Conservation (phyloP, 2,329 filamentous ascomycete genomes). For the Beauveria sp. region DNA sequence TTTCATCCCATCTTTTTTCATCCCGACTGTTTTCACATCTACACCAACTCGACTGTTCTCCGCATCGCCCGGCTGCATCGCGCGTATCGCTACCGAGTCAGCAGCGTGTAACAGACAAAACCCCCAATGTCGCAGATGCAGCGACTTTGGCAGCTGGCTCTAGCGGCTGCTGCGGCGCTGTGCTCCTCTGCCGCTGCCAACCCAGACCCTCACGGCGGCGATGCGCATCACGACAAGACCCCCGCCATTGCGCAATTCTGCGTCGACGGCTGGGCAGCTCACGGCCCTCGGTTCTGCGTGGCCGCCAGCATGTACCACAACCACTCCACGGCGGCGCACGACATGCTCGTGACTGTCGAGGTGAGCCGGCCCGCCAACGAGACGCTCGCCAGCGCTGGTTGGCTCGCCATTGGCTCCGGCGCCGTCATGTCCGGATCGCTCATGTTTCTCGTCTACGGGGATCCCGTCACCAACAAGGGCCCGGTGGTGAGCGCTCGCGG, state of each 20-base stretch:
- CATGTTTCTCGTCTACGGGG: conserved; percentile 13
- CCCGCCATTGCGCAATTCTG: conserved; percentile 8
- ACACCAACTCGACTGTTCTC: background rate
- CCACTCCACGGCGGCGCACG: conserved; percentile 10
- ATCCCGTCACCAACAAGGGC: background rate
- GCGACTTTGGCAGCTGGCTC: background rate
- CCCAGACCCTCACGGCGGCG: background rate
- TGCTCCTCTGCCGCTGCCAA: background rate
- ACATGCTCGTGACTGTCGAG: conserved; percentile 11
- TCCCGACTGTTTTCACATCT: background rate
- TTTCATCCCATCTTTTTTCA: too few species aligned
- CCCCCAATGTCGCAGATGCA: background rate
- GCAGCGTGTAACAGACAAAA: background rate
- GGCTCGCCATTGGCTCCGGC: conserved; percentile 10
- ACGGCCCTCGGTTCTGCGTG: conserved; percentile 7
- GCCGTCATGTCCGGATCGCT: conserved; percentile 8
- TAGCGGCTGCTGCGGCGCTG: background rate
- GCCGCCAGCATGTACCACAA: conserved; percentile 11
- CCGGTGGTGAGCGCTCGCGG: conserved; percentile 11
- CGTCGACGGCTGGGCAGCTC: background rate
- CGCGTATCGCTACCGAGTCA: background rate
- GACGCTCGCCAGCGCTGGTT: conserved; percentile 2
- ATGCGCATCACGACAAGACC: background rate
- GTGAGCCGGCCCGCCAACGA: conserved; percentile 1
- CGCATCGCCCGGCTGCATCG: background rate